These are phyloP conservation scores for Cetraspora pellucida DNA, from an alignment of 192 early-diverging fungal species.

Conservation along the genomic window DNA sequence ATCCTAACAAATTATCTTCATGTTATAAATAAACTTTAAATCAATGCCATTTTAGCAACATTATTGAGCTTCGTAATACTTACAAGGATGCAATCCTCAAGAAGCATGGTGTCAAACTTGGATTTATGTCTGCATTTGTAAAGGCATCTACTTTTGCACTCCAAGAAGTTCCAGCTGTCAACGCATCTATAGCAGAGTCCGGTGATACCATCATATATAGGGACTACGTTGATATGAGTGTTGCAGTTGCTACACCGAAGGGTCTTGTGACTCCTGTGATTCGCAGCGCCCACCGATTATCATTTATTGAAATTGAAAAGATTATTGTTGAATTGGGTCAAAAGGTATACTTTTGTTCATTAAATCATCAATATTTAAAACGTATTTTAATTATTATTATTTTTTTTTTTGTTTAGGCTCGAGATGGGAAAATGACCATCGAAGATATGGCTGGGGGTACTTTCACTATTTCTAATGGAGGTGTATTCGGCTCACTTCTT, in stretches of 20 bases:
- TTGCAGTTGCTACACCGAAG: conserved; percentile 98
- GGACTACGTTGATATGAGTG: conserved; percentile 93
- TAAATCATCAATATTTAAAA: not conserved
- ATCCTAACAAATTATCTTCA: not conserved
- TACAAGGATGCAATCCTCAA: conserved; percentile 96
- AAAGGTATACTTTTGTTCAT: conserved; percentile 54
- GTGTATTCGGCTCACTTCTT: conserved; percentile 95
- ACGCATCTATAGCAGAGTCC: conserved; percentile 76
- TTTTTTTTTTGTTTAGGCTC: conserved; percentile 62
- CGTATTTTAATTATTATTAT: not conserved
- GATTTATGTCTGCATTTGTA: conserved; percentile 98
- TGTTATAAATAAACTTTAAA: not conserved
- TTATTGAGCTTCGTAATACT: conserved; percentile 87
- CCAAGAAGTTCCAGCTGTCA: conserved; percentile 89
- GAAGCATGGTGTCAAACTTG: conserved; percentile 94
- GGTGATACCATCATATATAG: conserved; percentile 89
- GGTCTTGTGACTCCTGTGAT: conserved; percentile 97
- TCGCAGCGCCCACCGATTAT: conserved; percentile 84
- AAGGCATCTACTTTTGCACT: conserved; percentile 88
- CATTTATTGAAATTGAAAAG: conserved; percentile 90
- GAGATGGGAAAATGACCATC: conserved; percentile 93
- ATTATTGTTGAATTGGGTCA: conserved; percentile 83
- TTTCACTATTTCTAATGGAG: conserved; percentile 99
- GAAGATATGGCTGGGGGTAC: conserved; percentile 99
- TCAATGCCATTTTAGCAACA: conserved; percentile 55